phyloP scores from a whole-genome alignment of 495 filamentous ascomycete genomes.

The Podospora pseudoanserina region DNA sequence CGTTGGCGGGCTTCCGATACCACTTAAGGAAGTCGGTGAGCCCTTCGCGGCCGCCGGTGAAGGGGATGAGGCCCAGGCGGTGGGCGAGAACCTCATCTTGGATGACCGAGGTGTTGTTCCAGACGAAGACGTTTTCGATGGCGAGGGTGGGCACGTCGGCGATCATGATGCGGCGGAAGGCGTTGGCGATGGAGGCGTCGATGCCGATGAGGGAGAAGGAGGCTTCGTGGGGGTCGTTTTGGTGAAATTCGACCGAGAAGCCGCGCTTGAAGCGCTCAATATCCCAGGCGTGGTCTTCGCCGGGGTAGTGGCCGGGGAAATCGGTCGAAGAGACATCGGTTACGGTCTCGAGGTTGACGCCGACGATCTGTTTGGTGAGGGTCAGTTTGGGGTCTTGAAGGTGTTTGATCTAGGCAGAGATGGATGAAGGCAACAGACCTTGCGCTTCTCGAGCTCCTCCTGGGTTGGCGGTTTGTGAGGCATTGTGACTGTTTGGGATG shows the following conservation, averaged over 20 bases:
- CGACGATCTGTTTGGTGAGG: constrained; percentile 59
- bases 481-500: constrained; percentile 31
- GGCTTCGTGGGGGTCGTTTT: constrained; percentile 67
- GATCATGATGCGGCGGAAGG: constrained; percentile 95
- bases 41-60: constrained; percentile 71
- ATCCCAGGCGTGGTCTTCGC: constrained; percentile 86
- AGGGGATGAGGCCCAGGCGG: constrained; percentile 84
- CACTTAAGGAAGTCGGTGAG: constrained; percentile 72
- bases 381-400: constrained; percentile 8
- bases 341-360: constrained; percentile 82
- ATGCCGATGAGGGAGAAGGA: constrained; percentile 88
- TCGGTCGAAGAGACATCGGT: constrained; percentile 84
- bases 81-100: constrained; percentile 94
- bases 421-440: constrained; percentile 28
- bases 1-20: constrained; percentile 53
- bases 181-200: constrained; percentile 92
- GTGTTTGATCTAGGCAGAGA: neutral
- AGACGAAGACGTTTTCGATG: constrained; percentile 85
- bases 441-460: constrained; percentile 41
- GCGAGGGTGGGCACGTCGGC: constrained; percentile 92
- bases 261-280: constrained; percentile 65
- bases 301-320: constrained; percentile 84
- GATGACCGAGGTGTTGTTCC: constrained; percentile 95
- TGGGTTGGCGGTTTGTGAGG: constrained; percentile 40
- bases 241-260: constrained; percentile 77